Conservation (phyloP, 345 rosid species). For the Bruguiera sexangula region DNA sequence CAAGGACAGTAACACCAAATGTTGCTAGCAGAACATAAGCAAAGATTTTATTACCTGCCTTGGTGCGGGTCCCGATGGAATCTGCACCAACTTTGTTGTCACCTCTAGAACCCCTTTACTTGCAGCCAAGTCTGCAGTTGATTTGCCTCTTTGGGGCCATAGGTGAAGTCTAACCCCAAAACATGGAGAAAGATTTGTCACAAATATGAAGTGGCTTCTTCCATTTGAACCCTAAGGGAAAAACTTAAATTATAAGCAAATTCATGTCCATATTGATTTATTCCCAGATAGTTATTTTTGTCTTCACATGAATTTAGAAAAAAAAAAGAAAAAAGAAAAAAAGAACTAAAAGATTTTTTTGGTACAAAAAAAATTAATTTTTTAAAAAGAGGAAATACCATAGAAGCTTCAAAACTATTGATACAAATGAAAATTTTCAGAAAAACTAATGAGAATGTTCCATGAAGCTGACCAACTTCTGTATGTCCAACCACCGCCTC, state of each 20-base stretch:
- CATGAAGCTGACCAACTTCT: slow-evolving; percentile 60
- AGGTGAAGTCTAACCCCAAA: slow-evolving; percentile 90
- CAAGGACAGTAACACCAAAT: not conserved
- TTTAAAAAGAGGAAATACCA: not conserved
- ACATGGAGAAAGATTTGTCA: slow-evolving; percentile 93
- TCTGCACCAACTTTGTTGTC: slow-evolving; percentile 91
- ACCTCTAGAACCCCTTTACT: slow-evolving; percentile 66
- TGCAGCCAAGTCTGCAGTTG: slow-evolving; percentile 48
- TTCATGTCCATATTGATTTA: not conserved
- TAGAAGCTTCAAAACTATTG: not conserved
- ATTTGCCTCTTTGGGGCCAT: slow-evolving; percentile 79
- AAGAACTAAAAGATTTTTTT: not conserved
- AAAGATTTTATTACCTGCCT: slow-evolving; percentile 59
- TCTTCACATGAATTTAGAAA: not conserved
- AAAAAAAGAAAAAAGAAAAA: slow-evolving; percentile 6
- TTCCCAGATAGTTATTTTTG: not conserved
- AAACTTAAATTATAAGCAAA: slow-evolving; percentile 24
- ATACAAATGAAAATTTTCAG: not conserved
- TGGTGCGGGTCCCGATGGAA: slow-evolving; percentile 93
- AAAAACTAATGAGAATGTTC: slow-evolving; percentile 12
- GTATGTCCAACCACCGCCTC: slow-evolving; percentile 94
- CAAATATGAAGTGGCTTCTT: slow-evolving; percentile 79
- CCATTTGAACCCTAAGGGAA: slow-evolving; percentile 70
- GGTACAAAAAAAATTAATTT: not conserved
- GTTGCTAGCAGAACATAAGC: not conserved